Evolutionary conservation across 2,329 filamentous ascomycete species (phyloP), one percentile per base, ranked within the genome.

Genomic region (Penicillium sclerotigenum): DNA sequence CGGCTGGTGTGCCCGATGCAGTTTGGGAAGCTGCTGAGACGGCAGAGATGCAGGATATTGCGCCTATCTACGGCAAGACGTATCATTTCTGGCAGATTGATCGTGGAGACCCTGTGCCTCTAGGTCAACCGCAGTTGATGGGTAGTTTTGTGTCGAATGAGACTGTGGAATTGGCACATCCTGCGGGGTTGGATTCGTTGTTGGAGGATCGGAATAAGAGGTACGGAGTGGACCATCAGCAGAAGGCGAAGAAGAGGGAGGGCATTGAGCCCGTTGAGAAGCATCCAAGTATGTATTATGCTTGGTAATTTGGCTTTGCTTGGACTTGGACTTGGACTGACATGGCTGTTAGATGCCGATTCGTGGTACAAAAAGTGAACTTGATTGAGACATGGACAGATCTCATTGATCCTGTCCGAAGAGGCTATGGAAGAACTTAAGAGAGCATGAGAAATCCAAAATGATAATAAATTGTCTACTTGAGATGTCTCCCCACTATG

Each of bases 31-130:
- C 80, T 5, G 87, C 89, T 2, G 91, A 96, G 76, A 89, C 83
- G 31, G 81, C 82, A 45, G 90, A 93, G 73, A 94, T 96, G 89
- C 83, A 88, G 59, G 81, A 91, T 56, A 80, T 94, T 0, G 75
- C 90, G 4, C 79, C 82, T 0, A 71, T 94, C 3, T 95, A 95
- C 67, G 91, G 91, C 10, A 96, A 96, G 70, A 84, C 87, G 1
- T 94, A 88, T 71, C 90, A 96, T 70, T 79, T 94, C 40, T 96
- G 91, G 91, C 89, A 95, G 80, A 84, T 87, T 16, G 90, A 95
- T 73, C 78, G 83, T 6, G 89, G 89, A 0, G 84, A 93, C 66
- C 72, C 76, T 49, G 66, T 88, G 52, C 86, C 86, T 1, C 67
- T 87, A 60, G 85, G 86, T 0, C 69, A 74, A 59, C 85, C 86